Conservation (phyloP, 2,329 filamentous ascomycete species). For the Trichoderma aggressivum region DNA sequence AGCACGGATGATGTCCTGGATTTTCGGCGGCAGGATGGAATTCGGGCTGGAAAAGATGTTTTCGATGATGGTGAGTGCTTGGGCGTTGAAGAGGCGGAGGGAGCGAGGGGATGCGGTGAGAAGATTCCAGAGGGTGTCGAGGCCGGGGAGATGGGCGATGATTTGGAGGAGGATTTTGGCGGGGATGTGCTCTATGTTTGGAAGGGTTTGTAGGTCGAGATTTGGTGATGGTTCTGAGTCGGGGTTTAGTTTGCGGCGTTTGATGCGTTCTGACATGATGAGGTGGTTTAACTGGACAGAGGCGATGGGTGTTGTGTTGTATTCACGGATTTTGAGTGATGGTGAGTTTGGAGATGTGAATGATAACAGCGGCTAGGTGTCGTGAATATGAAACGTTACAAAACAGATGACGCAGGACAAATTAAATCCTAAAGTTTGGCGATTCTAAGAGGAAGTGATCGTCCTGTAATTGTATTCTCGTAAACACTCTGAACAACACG, state of each 20-base stretch:
- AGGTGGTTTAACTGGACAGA: neutral
- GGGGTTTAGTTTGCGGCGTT: neutral
- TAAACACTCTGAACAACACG: neutral
- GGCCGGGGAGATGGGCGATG: neutral
- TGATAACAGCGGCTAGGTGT: fast-evolving
- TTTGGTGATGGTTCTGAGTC: neutral
- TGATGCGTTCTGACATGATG: neutral
- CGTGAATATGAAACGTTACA: neutral
- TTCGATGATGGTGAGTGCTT: neutral
- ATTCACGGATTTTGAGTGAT: neutral
- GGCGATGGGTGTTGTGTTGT: neutral
- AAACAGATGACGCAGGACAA: neutral
- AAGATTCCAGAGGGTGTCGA: slow-evolving; percentile 11
- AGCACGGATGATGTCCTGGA: slow-evolving; percentile 6
- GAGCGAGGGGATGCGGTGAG: neutral
- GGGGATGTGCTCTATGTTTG: neutral
- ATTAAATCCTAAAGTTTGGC: neutral
- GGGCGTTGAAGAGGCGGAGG: slow-evolving; percentile 2
- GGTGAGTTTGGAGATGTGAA: neutral
- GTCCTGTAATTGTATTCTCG: neutral
- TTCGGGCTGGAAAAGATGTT: neutral
- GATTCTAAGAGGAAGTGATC: neutral
- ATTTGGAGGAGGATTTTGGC: neutral
- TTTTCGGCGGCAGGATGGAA: neutral
- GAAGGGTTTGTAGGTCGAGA: neutral